A percentile compares a stretch with the other conserved stretches of the same genome.
phyloP scores from a whole-genome alignment of 2,329 filamentous ascomycete species.

The Talaromyces piceae region DNA sequence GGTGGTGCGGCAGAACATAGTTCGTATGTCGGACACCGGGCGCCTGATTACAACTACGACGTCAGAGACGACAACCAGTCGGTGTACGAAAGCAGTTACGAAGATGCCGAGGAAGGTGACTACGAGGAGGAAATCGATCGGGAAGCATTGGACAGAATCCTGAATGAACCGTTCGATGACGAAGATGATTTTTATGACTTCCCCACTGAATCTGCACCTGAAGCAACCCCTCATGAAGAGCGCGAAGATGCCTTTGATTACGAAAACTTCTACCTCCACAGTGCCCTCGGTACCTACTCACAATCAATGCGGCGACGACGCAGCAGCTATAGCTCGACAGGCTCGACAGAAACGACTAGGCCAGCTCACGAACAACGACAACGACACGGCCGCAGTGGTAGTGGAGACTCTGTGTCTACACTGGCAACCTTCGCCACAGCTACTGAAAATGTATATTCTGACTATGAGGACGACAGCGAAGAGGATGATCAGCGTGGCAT shows the following conservation, averaged over 20 bases:
- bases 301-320: conserved; percentile 24
- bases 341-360: conserved; percentile 46
- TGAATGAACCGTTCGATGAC: conserved; percentile 30
- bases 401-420: conserved; percentile 54
- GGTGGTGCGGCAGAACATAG: background rate
- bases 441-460: conserved; percentile 40
- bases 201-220: conserved; percentile 30
- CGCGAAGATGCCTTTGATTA: conserved; percentile 95
- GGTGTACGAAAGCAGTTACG: conserved; percentile 31
- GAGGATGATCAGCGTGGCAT: conserved; percentile 33
- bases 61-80: conserved; percentile 23
- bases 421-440: conserved; percentile 58
- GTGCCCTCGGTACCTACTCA: conserved; percentile 65
- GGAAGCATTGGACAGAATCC: conserved; percentile 50
- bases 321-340: conserved; percentile 35
- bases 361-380: conserved; percentile 17
- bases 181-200: conserved; percentile 20
- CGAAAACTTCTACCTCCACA: conserved; percentile 90
- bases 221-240: conserved; percentile 75
- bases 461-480: conserved; percentile 19
- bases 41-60: conserved; percentile 15
- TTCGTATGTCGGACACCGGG: background rate
- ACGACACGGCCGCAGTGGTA: conserved; percentile 45
- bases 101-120: conserved; percentile 37
- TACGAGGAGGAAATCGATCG: conserved; percentile 51